Evolutionary conservation across 257 asterid species (phyloP).

Genomic region (Solanum pinnatisectum): DNA sequence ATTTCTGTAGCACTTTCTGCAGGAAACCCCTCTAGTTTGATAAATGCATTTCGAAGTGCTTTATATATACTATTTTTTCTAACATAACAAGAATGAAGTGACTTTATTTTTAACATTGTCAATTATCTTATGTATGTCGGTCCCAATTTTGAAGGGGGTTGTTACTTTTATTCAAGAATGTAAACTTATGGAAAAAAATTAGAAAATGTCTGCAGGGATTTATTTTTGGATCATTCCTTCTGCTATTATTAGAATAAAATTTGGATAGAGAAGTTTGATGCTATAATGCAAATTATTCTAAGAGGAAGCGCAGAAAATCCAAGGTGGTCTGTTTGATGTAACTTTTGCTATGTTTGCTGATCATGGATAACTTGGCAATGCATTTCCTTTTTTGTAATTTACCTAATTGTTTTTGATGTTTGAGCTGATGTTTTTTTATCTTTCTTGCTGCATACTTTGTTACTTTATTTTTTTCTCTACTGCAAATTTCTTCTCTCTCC

Average conservation of each 20-base stretch:
- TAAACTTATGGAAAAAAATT: neutral
- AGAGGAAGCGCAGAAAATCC: neutral
- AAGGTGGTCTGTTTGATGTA: neutral
- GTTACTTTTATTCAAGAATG: neutral
- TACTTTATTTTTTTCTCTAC: neutral
- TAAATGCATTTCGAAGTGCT: neutral
- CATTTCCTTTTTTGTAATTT: neutral
- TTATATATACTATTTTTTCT: neutral
- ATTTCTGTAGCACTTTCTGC: neutral
- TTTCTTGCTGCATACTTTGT: neutral
- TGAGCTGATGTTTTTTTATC: neutral
- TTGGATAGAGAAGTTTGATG: neutral
- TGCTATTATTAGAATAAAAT: neutral
- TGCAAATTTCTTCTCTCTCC: neutral
- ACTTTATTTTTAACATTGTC: neutral
- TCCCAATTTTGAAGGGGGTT: neutral
- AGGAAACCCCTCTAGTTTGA: neutral
- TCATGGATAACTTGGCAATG: neutral
- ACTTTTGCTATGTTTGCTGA: neutral
- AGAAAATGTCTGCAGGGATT: neutral
- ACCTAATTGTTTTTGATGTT: neutral
- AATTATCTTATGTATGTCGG: neutral
- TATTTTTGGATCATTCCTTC: neutral
- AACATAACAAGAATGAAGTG: neutral
- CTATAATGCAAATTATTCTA: neutral